Base-by-base conservation (phyloP, 2,329 filamentous ascomycete species). In the Talaromyces sp. region DNA sequence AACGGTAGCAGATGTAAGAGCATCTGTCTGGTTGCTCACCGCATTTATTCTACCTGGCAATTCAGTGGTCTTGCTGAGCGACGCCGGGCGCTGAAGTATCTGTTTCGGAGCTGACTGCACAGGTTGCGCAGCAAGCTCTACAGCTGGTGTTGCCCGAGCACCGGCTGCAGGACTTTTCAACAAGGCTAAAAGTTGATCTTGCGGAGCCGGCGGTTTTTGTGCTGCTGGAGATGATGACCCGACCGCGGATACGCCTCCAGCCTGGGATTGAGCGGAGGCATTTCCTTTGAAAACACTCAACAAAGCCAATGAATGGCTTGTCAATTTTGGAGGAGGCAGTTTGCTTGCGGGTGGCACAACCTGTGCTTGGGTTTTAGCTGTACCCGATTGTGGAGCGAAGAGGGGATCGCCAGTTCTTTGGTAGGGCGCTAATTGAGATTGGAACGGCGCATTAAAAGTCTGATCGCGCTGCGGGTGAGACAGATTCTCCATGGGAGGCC, bases 291-390 rank as follows among this genome's bases (percentile, higher is more conserved):
- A 88, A 1, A 84, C 81, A 69, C 84, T 85, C 58, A 89, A 75
- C 39, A 89, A 73, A n/a, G 81, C 81, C 65, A 85, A 78, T 1
- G 85, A 81, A 72, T 89, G 86, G 13, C 81, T 81, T 41, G 80
- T 87, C 37, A 89, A 80, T 67, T 83, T 85, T 7, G 86, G 85
- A 45, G 83, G 80, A 16, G 87, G 86, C 27, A 89, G 72, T 60
- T 85, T 84, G 72, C 69, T 86, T 74, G 86, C 84, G 39, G 84
- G 81, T 1, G 86, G 87, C 35, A 84, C 80, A 41, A 76, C 74
- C 47, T 81, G 79, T n/a, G 78, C 78, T 64, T 79, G 78, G 60
- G 75, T 61, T 49, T 74, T 73, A 47, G 73, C 68, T 37, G 69
- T 67, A 37, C 74, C 77, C 24, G 76, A 70, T 45, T 73, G 72